phyloP scores from a whole-genome alignment of 1,139 yeast species.

The Kodamaea plutei region DNA sequence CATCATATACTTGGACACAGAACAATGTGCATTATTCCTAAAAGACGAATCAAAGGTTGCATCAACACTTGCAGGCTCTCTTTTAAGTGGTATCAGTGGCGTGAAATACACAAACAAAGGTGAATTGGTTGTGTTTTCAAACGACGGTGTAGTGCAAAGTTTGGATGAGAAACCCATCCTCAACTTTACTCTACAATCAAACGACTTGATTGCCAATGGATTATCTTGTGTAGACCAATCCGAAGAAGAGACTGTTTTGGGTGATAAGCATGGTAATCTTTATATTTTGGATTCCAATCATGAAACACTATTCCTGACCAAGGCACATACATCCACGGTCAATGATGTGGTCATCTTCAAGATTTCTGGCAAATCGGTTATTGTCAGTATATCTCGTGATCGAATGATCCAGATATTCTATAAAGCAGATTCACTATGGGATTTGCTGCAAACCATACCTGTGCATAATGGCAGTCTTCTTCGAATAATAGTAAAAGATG shows the following conservation, averaged over 20 bases:
- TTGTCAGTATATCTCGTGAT: slow-evolving; percentile 53
- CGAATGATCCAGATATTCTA: slow-evolving; percentile 56
- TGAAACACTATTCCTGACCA: slow-evolving; percentile 19
- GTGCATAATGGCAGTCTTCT: slow-evolving; percentile 54
- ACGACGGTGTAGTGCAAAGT: slow-evolving; percentile 32
- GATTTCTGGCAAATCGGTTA: slow-evolving; percentile 19
- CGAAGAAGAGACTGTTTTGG: slow-evolving; percentile 28
- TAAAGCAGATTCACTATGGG: slow-evolving; percentile 35
- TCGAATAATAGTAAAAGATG: slow-evolving; percentile 27
- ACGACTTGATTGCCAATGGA: slow-evolving; percentile 25
- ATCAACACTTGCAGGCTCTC: slow-evolving; percentile 24
- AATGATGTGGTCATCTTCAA: slow-evolving; percentile 39
- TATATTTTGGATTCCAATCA: slow-evolving; percentile 16
- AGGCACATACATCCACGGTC: slow-evolving; percentile 49
- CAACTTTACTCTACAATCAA: slow-evolving; percentile 20
- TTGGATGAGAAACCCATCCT: slow-evolving; percentile 11
- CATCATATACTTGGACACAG: background rate
- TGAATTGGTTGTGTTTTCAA: slow-evolving; percentile 37
- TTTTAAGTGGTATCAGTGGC: slow-evolving; percentile 36
- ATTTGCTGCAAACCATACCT: slow-evolving; percentile 51
- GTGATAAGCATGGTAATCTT: slow-evolving; percentile 48
- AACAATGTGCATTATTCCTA: no score
- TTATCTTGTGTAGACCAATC: slow-evolving; percentile 26
- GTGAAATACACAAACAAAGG: slow-evolving; percentile 27
- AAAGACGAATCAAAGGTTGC: background rate